Base-by-base conservation (phyloP, 176 grass and related monocot genomes). In the Alloteropsis semialata region DNA sequence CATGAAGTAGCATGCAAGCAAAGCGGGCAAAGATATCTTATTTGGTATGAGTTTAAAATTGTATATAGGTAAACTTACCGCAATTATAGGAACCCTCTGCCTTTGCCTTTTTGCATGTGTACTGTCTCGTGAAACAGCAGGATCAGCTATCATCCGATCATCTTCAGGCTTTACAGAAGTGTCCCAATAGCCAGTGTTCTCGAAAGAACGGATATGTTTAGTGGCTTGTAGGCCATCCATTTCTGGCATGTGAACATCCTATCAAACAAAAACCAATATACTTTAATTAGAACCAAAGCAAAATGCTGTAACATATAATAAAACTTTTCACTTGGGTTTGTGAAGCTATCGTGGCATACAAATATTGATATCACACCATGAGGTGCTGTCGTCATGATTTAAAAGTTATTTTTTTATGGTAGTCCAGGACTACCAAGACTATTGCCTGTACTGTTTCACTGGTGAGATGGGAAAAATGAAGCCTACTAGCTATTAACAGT, bases 141-240 rank as follows among this genome's bases (percentile, higher is more conserved):
- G 81, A 46, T 51, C 59, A 45, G 79, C 43, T 70, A 85, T 68
- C 42, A 87, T 78, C 46, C 39, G 81, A 78, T 94, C 65, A 37
- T 69, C 72, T 89, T 86, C 83, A 64, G 83, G 80, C 19, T 75
- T 74, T 79, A 97, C 86, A 80, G 92, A 92, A 72, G 84, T 8
- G 21, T 97, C 90, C 95, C 95, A 97, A 81, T 27, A 84, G 59
- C 95, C 95, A 65, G 80, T 92, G 76, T 84, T 87, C 83, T 97
- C 95, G 12, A 94, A 97, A 25, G 71, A 78, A 74, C 95, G 95
- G 70, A 97, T 94, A 72, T 89, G 89, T 82, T 62, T 94, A 72
- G 95, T 94, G 74, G 95, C 95, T 97, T 97, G 90, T 69, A 97
- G 71, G 24, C 95, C 95, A 85, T 97, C 92, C 95, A 97, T 94